Percentiles rank a stretch among this genome's conserved stretches.
Evolutionary conservation across 805 yeast genomes (phyloP).

Genomic region (Lachancea waltii): DNA sequence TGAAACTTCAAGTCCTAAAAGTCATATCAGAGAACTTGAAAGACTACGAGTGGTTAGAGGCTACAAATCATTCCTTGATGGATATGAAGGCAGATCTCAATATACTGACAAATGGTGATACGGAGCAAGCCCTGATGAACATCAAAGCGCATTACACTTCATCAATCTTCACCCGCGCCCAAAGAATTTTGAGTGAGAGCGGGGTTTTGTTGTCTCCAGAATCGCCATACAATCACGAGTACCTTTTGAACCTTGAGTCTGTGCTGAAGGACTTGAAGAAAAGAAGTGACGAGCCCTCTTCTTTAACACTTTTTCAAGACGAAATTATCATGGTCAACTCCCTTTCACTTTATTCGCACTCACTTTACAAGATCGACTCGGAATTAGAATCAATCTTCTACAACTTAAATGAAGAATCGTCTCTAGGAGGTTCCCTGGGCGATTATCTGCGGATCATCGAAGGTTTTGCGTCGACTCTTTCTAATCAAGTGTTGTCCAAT

Average conservation of each 20-base stretch:
- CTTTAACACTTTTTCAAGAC: constrained; percentile 37
- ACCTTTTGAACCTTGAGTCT: constrained; percentile 65
- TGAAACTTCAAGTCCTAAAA: constrained; percentile 37
- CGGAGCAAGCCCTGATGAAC: constrained; percentile 40
- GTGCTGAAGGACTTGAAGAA: constrained; percentile 66
- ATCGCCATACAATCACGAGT: constrained; percentile 35
- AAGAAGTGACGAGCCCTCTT: constrained; percentile 52
- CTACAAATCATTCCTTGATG: constrained; percentile 21
- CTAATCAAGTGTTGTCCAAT: constrained; percentile 32
- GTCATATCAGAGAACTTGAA: constrained; percentile 23
- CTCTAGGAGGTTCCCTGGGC: constrained; percentile 23
- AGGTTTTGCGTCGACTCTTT: constrained; percentile 37
- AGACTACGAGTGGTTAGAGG: constrained; percentile 25
- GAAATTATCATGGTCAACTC: constrained; percentile 26
- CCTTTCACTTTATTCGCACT: constrained; percentile 30
- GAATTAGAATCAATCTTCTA: constrained; percentile 27
- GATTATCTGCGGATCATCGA: constrained; percentile 31
- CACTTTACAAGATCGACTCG: constrained; percentile 24
- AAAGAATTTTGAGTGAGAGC: constrained; percentile 25
- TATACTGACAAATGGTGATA: constrained; percentile 41
- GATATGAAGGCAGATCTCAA: constrained; percentile 38
- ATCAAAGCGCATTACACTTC: constrained; percentile 47
- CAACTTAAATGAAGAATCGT: constrained; percentile 14
- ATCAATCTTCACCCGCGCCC: constrained; percentile 44
- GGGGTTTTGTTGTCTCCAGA: constrained; percentile 19